A percentile compares a stretch with the other conserved stretches of the same genome.
phyloP scores from a whole-genome alignment of 1,284 basidiomycete species.

The Hortiboletus rubellus region DNA sequence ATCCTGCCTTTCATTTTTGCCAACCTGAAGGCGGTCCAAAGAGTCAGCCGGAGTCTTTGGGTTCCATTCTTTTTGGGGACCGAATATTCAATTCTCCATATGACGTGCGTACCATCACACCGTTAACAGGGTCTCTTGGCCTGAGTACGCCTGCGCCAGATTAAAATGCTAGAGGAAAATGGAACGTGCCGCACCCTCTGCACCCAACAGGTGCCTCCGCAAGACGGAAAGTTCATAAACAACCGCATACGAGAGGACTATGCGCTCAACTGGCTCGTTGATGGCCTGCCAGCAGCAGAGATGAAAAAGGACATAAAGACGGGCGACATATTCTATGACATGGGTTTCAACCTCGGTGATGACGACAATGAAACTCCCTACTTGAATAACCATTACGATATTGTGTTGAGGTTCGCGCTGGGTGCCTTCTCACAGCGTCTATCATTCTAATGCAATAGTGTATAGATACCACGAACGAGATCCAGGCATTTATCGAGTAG shows the following conservation, averaged over 20 bases:
- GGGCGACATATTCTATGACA: conserved; percentile 85
- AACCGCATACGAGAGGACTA: conserved; percentile 91
- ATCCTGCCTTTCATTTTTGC: conserved; percentile 86
- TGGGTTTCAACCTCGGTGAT: conserved; percentile 80
- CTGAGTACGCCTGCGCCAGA: conserved; percentile 43
- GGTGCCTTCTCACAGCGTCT: neutral
- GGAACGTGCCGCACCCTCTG: conserved; percentile 81
- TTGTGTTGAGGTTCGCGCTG: conserved; percentile 64
- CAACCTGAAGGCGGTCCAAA: conserved; percentile 73
- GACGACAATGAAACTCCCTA: conserved; percentile 62
- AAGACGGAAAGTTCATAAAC: conserved; percentile 89
- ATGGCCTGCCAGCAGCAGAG: conserved; percentile 92
- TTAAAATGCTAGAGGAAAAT: conserved; percentile 74
- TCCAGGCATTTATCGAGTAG: conserved; percentile 72
- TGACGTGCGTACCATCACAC: conserved; percentile 52
- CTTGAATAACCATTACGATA: conserved; percentile 92
- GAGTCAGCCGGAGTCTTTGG: conserved; percentile 85
- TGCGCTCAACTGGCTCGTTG: conserved; percentile 92
- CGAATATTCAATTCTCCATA: conserved; percentile 92
- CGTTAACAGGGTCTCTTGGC: neutral
- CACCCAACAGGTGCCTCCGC: conserved; percentile 55
- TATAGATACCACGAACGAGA: conserved; percentile 80
- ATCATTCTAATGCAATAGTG: conserved; percentile 15
- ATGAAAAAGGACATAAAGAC: conserved; percentile 81
- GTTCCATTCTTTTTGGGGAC: conserved; percentile 95